Percentiles rank a stretch among this genome's conserved stretches.
phyloP scores from a whole-genome alignment of 2,329 filamentous ascomycete genomes.

The Fusarium chaquense region DNA sequence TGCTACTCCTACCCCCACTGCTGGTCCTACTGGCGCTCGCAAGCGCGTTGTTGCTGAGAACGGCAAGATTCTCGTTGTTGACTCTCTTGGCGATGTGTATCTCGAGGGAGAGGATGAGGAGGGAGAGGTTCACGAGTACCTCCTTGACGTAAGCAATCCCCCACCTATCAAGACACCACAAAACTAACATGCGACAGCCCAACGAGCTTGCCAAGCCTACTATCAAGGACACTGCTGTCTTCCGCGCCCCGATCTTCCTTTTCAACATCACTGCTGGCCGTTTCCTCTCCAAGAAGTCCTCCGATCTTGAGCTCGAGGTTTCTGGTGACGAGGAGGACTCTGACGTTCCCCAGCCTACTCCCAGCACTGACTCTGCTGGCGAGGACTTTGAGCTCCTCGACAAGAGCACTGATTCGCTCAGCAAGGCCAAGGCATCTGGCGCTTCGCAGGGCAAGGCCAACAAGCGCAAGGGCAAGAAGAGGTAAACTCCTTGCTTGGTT shows the following conservation, averaged over 20 bases:
- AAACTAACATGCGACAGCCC: conserved; percentile 63
- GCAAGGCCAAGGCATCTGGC: conserved; percentile 64
- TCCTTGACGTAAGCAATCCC: conserved; percentile 80
- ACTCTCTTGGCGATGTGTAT: conserved; percentile 91
- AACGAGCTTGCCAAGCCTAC: conserved; percentile 83
- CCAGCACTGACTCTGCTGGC: conserved; percentile 68
- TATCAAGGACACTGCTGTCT: conserved; percentile 83
- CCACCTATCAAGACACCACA: neutral
- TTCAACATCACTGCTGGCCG: conserved; percentile 70
- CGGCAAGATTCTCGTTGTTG: conserved; percentile 93
- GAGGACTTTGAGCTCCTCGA: conserved; percentile 74
- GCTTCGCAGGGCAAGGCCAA: conserved; percentile 61
- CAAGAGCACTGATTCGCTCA: conserved; percentile 68
- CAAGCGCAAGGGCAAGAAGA: conserved; percentile 68
- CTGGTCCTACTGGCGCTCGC: conserved; percentile 75
- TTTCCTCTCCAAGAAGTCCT: conserved; percentile 57
- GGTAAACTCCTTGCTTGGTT: conserved; percentile 51
- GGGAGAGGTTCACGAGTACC: conserved; percentile 82
- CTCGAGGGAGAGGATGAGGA: conserved; percentile 93
- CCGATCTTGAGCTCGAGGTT: conserved; percentile 54
- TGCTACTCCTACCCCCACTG: conserved; percentile 64
- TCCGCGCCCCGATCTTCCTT: conserved; percentile 80
- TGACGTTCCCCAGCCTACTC: conserved; percentile 63
- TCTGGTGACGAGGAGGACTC: conserved; percentile 60
- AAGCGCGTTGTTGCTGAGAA: conserved; percentile 94